Conservation (phyloP, 2,329 filamentous ascomycete species). For the Gnomoniopsis sp. region DNA sequence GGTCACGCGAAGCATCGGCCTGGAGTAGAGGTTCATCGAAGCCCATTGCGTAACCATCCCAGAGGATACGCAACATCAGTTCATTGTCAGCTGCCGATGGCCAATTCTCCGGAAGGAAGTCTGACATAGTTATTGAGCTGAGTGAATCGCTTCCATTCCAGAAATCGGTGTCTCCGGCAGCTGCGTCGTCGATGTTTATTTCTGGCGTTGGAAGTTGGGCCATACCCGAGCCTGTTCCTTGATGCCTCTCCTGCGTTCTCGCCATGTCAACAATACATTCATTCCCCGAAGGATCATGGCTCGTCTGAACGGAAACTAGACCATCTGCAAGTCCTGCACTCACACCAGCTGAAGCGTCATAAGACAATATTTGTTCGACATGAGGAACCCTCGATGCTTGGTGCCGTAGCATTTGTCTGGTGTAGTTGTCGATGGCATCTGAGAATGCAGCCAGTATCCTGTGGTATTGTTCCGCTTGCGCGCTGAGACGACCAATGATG, state of each 20-base stretch:
- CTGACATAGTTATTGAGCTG: conserved; percentile 3
- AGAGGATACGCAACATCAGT: conserved; percentile 11
- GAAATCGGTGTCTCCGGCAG: not conserved
- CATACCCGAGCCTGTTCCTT: not conserved
- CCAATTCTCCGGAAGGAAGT: conserved; percentile 9
- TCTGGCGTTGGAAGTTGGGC: conserved; percentile 5
- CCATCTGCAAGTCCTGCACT: not conserved
- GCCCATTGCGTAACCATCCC: conserved; percentile 8
- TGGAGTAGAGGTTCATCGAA: conserved; percentile 2
- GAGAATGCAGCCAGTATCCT: conserved; percentile 20
- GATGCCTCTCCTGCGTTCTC: not conserved
- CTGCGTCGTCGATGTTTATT: not conserved
- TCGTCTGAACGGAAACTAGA: too few species aligned
- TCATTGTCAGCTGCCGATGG: conserved; percentile 7
- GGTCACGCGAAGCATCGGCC: not conserved
- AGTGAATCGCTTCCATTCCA: conserved; percentile 10
- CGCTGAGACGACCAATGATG: conserved; percentile 9
- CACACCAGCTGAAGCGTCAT: conserved; percentile 4
- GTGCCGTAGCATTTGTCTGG: conserved; percentile 1
- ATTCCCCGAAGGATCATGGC: not conserved
- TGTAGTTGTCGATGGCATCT: conserved; percentile 17
- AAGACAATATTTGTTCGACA: conserved; percentile 10
- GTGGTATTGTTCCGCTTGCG: conserved; percentile 21
- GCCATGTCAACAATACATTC: not conserved
- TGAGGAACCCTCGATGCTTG: not conserved